phyloP scores from a whole-genome alignment of 2,329 filamentous ascomycete genomes.

The Nothophoma quercina region DNA sequence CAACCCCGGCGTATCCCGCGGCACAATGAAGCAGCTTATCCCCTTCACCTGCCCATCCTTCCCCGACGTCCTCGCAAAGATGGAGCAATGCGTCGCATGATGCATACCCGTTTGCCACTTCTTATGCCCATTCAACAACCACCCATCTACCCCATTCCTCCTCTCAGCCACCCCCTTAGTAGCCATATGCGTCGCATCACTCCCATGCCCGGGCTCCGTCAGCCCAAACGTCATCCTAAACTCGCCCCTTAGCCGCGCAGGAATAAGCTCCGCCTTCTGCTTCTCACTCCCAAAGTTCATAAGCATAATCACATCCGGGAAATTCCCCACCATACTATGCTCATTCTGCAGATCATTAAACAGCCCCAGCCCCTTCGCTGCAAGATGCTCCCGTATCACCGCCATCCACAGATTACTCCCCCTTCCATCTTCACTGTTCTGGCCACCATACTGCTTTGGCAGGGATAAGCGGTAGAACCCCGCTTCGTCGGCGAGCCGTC shows the following conservation, averaged over 20 bases:
- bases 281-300: conserved; percentile 64
- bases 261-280: conserved; percentile 64
- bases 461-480: conserved; percentile 68
- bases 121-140: conserved; percentile 65
- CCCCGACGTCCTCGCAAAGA: conserved; percentile 67
- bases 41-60: conserved; percentile 61
- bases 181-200: conserved; percentile 69
- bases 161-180: conserved; percentile 59
- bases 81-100: conserved; percentile 66
- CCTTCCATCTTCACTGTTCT: conserved; percentile 52
- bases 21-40: conserved; percentile 69
- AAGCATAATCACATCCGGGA: conserved; percentile 69
- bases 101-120: conserved; percentile 73
- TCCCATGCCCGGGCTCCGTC: conserved; percentile 68
- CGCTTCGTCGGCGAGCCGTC: conserved; percentile 62
- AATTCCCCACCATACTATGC: conserved; percentile 69
- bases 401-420: conserved; percentile 69
- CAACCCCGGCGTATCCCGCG: conserved; percentile 60
- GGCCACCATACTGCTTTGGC: conserved; percentile 63
- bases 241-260: conserved; percentile 60
- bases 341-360: conserved; percentile 72
- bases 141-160: conserved; percentile 57
- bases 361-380: conserved; percentile 65
- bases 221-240: conserved; percentile 68
- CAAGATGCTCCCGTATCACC: conserved; percentile 66